Conservation (phyloP, 352 stramenopile genomes). For the Phytophthora syringae region DNA sequence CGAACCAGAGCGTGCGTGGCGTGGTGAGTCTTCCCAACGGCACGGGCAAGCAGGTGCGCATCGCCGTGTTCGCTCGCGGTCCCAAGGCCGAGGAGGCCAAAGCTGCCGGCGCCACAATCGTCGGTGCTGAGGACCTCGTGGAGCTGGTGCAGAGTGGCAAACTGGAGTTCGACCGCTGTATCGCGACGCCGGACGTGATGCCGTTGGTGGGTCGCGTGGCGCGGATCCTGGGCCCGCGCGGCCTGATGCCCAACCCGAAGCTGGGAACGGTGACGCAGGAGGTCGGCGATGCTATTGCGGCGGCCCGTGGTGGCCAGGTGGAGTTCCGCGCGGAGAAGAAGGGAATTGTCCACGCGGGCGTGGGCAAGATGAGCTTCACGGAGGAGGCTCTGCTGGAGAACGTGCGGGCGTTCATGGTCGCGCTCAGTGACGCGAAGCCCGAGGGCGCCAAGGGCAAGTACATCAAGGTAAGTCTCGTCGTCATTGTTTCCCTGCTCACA, state of each 20-base stretch:
- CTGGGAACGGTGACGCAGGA: constrained; percentile 95
- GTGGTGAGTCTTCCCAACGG: constrained; percentile 88
- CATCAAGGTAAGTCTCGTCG: constrained; percentile 67
- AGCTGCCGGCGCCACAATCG: constrained; percentile 88
- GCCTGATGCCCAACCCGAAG: constrained; percentile 99
- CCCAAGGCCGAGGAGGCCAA: constrained; percentile 90
- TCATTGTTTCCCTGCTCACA: neutral
- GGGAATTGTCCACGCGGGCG: constrained; percentile 88
- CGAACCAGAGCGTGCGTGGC: constrained; percentile 89
- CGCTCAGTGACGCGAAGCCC: constrained; percentile 90
- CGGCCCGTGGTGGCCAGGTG: constrained; percentile 83
- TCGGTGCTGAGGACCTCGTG: constrained; percentile 92
- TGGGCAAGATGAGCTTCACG: constrained; percentile 91
- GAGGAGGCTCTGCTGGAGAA: constrained; percentile 93
- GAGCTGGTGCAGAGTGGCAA: constrained; percentile 90
- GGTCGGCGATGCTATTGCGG: constrained; percentile 82
- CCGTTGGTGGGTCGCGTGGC: constrained; percentile 93
- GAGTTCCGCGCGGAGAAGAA: constrained; percentile 93
- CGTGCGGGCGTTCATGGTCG: constrained; percentile 93
- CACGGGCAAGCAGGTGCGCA: constrained; percentile 87
- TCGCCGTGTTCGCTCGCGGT: constrained; percentile 92
- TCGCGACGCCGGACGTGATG: constrained; percentile 95
- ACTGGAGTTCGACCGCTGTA: constrained; percentile 92
- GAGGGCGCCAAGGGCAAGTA: constrained; percentile 95
- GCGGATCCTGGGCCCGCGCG: constrained; percentile 94